Conservation (phyloP, 1,284 basidiomycete species). For the Leccinum solheimii region DNA sequence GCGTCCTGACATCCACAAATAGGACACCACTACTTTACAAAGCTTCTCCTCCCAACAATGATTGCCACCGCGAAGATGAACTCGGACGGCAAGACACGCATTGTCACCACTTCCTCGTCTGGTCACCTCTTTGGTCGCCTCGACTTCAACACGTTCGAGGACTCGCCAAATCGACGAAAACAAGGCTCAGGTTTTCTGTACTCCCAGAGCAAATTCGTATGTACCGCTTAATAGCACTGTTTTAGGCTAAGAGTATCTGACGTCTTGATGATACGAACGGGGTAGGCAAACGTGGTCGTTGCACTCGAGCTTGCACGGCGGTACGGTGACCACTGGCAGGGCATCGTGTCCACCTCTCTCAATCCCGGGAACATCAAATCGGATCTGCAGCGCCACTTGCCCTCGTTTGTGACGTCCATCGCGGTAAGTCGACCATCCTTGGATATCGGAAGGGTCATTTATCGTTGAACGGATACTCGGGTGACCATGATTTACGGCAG, state of each 20-base stretch:
- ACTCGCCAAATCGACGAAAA: conserved; percentile 37
- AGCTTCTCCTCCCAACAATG: conserved; percentile 47
- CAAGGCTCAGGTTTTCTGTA: conserved; percentile 36
- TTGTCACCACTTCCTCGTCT: conserved; percentile 46
- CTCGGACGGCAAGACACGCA: conserved; percentile 38
- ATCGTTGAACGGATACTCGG: neutral
- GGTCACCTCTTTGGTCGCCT: conserved; percentile 32
- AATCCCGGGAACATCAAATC: conserved; percentile 31
- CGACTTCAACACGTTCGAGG: conserved; percentile 40
- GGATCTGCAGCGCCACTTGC: conserved; percentile 27
- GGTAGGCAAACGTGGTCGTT: conserved; percentile 27
- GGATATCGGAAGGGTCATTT: neutral
- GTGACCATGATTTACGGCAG: conserved; percentile 7
- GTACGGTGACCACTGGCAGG: conserved; percentile 17
- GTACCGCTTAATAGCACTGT: neutral
- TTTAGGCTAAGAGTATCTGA: neutral
- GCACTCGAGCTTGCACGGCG: conserved; percentile 26
- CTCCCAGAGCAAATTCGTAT: conserved; percentile 48
- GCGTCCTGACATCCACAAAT: neutral
- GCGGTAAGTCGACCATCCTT: conserved; percentile 7
- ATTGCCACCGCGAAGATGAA: conserved; percentile 35
- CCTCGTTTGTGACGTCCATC: conserved; percentile 12
- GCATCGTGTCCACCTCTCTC: conserved; percentile 28
- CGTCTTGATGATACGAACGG: neutral
- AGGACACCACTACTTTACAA: conserved; percentile 52